These are phyloP conservation scores for Apiospora kogelbergensis DNA, from an alignment of 2,329 filamentous ascomycete species.

Conservation along the genomic window DNA sequence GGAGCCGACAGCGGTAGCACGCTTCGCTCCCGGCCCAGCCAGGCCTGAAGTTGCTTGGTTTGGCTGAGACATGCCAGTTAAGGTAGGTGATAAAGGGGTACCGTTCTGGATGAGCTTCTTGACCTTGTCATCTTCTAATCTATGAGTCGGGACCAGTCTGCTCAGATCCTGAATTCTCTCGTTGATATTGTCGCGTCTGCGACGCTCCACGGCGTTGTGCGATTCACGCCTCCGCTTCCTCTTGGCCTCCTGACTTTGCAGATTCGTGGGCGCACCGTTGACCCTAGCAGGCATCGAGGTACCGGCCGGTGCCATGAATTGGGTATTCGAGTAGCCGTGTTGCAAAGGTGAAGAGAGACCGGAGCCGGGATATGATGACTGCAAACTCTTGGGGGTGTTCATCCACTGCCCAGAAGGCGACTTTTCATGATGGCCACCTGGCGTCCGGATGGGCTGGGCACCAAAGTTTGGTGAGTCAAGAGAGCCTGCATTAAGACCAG, in stretches of 20 bases:
- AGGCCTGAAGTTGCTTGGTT: constrained; percentile 81
- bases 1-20: constrained; percentile 70
- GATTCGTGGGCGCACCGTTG: constrained; percentile 56
- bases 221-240: constrained; percentile 87
- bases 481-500: constrained; percentile 65
- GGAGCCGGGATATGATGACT: constrained; percentile 81
- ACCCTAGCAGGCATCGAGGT: constrained; percentile 91
- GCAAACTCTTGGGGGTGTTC: constrained; percentile 75
- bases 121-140: constrained; percentile 95
- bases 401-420: constrained; percentile 89
- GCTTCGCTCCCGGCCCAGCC: constrained; percentile 78
- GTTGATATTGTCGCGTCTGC: constrained; percentile 96
- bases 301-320: constrained; percentile 84
- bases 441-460: constrained; percentile 74
- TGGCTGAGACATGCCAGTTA: constrained; percentile 69
- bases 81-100: constrained; percentile 80
- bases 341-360: constrained; percentile 82
- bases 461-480: constrained; percentile 72
- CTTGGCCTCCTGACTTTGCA: constrained; percentile 81
- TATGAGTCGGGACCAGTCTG: constrained; percentile 86
- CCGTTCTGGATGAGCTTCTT: constrained; percentile 93
- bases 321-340: constrained; percentile 65
- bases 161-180: constrained; percentile 97
- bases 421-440: constrained; percentile 70
- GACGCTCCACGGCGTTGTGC: constrained; percentile 93